These are phyloP conservation scores for Neurospora tetraspora DNA, from an alignment of 495 filamentous ascomycete genomes.

Conservation along the genomic window DNA sequence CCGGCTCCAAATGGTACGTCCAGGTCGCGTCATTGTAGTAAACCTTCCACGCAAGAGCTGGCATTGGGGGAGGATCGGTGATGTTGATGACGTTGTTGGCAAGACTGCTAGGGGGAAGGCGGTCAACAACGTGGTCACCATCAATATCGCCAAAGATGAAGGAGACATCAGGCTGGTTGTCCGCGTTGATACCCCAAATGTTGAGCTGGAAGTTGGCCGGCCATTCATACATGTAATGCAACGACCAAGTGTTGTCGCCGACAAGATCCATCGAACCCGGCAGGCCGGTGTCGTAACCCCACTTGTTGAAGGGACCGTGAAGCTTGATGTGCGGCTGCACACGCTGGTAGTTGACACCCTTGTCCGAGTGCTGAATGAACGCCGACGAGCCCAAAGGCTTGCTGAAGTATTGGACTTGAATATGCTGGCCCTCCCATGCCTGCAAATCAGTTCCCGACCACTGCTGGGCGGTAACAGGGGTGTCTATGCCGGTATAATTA, in stretches of 20 bases:
- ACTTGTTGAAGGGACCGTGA: slow-evolving; percentile 58
- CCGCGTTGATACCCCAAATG: slow-evolving; percentile 58
- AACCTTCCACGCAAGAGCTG: slow-evolving; percentile 49
- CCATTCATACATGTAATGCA: slow-evolving; percentile 56
- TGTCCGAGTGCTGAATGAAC: slow-evolving; percentile 55
- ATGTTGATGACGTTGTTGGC: slow-evolving; percentile 49
- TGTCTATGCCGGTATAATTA: slow-evolving; percentile 40
- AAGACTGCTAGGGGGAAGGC: slow-evolving; percentile 52
- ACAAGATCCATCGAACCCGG: slow-evolving; percentile 45
- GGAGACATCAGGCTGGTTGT: slow-evolving; percentile 50
- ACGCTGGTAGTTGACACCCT: slow-evolving; percentile 31
- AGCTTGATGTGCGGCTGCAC: slow-evolving; percentile 52
- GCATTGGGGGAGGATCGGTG: slow-evolving; percentile 43
- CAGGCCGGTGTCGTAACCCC: slow-evolving; percentile 56
- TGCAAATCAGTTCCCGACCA: slow-evolving; percentile 57
- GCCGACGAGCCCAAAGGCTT: slow-evolving; percentile 52
- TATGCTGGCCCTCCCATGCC: slow-evolving; percentile 54
- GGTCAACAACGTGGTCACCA: slow-evolving; percentile 47
- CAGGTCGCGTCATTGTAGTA: slow-evolving; percentile 45
- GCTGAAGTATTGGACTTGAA: slow-evolving; percentile 61
- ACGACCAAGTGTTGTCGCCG: slow-evolving; percentile 46
- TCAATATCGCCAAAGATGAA: slow-evolving; percentile 25
- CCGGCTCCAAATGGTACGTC: slow-evolving; percentile 42
- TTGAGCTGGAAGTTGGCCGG: slow-evolving; percentile 56
- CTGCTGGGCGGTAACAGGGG: slow-evolving; percentile 24